A percentile compares a stretch with the other conserved stretches of the same genome.
phyloP scores from a whole-genome alignment of 1,284 basidiomycete genomes.

The Stereum hirsutum region DNA sequence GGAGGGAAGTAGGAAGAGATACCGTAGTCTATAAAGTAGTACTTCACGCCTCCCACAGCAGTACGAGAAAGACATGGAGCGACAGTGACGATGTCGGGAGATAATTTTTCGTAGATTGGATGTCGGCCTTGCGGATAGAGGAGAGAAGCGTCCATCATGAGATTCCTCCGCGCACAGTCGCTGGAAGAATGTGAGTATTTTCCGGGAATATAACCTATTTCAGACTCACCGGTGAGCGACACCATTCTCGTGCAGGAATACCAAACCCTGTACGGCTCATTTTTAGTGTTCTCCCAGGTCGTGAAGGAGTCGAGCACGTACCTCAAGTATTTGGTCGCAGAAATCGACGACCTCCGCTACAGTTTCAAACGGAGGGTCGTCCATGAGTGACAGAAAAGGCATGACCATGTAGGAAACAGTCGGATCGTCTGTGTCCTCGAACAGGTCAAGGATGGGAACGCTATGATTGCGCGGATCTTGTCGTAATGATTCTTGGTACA shows the following conservation, averaged over 20 bases:
- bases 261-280: conserved; percentile 12
- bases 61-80: too few relatives aligned
- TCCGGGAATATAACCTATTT: too few relatives aligned
- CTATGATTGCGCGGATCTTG: conserved; percentile 20
- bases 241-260: conserved; percentile 14
- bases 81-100: conserved; percentile 4
- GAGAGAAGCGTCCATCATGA: conserved; percentile 18
- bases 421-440: conserved; percentile 12
- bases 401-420: conserved; percentile 18
- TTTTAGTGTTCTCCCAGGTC: not conserved
- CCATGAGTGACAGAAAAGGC: conserved; percentile 18
- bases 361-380: conserved; percentile 14
- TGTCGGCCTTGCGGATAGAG: conserved; percentile 19
- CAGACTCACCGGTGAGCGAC: conserved; percentile 16
- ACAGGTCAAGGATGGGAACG: conserved; percentile 22
- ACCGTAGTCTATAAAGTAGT: conserved; percentile 18
- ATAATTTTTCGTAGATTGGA: conserved; percentile 7
- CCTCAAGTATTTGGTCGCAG: conserved; percentile 18
- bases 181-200: conserved; percentile 4
- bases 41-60: conserved; percentile 7
- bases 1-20: conserved; percentile 8
- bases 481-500: conserved; percentile 8
- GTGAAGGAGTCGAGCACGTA: conserved; percentile 2
- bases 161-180: conserved; percentile 15
- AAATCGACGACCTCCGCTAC: conserved; percentile 20